Percentiles rank a stretch among this genome's conserved stretches.
phyloP scores from a whole-genome alignment of 306 rosid genomes.

The Castanea crenata region DNA sequence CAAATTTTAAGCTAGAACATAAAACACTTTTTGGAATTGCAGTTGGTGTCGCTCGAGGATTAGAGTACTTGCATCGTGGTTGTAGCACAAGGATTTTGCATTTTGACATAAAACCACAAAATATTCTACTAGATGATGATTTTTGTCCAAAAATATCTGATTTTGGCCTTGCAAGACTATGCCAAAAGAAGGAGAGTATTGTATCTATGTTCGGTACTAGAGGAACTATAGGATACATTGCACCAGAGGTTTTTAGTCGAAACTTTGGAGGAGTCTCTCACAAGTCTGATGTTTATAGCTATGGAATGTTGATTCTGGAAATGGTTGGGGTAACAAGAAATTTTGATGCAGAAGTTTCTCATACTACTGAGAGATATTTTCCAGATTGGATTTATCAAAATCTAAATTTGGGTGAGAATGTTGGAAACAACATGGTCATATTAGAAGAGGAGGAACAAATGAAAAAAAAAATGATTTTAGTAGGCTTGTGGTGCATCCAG shows the following conservation, averaged over 20 bases:
- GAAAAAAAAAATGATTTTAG: slow-evolving; percentile 23
- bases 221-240: too few species aligned
- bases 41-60: slow-evolving; percentile 33
- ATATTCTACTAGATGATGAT: not conserved
- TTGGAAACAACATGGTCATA: too few species aligned
- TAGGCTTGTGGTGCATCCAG: slow-evolving; percentile 1
- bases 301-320: slow-evolving; percentile 39
- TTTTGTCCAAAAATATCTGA: slow-evolving; percentile 38
- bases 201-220: slow-evolving; percentile 4
- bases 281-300: slow-evolving; percentile 39
- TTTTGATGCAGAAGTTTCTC: not conserved
- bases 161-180: slow-evolving; percentile 38
- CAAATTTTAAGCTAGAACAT: slow-evolving; percentile 18
- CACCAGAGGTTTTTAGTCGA: slow-evolving; percentile 18
- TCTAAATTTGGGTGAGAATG: slow-evolving; percentile 7
- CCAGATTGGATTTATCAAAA: slow-evolving; percentile 27
- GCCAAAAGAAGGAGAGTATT: slow-evolving; percentile 29
- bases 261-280: slow-evolving; percentile 26
- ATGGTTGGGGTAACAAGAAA: slow-evolving; percentile 35
- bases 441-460: slow-evolving; percentile 25
- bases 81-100: slow-evolving; percentile 32
- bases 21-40: slow-evolving; percentile 8
- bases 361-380: slow-evolving; percentile 18
- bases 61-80: slow-evolving; percentile 28
- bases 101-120: slow-evolving; percentile 20